Percentiles rank a stretch among this genome's conserved stretches.
phyloP scores from a whole-genome alignment of 345 rosid genomes.

The Salix caprea region DNA sequence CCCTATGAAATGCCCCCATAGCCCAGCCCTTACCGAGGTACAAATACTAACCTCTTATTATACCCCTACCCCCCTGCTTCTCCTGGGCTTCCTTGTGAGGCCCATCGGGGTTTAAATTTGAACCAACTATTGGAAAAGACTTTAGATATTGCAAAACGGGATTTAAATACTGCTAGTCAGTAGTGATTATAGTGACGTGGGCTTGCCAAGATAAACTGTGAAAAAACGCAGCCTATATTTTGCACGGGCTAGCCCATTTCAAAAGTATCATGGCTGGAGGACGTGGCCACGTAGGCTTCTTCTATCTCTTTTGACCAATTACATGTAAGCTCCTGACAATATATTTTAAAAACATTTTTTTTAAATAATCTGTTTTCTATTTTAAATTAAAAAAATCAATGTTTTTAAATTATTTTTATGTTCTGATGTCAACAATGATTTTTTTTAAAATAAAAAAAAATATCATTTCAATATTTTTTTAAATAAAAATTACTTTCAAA shows the following conservation, averaged over 20 bases:
- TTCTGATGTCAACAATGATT: too few relatives aligned
- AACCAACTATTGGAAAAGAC: neutral
- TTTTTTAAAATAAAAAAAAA: too few relatives aligned
- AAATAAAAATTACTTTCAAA: too few relatives aligned
- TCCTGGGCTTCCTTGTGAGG: neutral
- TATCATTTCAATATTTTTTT: too few relatives aligned
- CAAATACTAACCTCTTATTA: neutral
- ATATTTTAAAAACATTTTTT: too few relatives aligned
- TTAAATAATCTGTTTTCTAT: too few relatives aligned
- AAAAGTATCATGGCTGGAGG: neutral
- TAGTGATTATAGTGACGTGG: neutral
- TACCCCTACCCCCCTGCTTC: neutral
- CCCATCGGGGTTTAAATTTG: neutral
- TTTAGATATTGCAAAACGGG: neutral
- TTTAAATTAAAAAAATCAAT: too few relatives aligned
- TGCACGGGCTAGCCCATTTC: neutral
- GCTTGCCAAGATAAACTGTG: neutral
- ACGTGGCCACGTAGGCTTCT: neutral
- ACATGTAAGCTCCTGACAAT: too few relatives aligned
- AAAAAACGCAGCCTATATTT: neutral
- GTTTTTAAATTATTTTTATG: too few relatives aligned
- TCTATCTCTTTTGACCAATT: neutral
- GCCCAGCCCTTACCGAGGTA: neutral
- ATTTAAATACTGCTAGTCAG: too few relatives aligned
- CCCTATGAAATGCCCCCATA: too few relatives aligned